phyloP scores from a whole-genome alignment of 768 basidiomycete genomes.

The Holtermannia corniformis region DNA sequence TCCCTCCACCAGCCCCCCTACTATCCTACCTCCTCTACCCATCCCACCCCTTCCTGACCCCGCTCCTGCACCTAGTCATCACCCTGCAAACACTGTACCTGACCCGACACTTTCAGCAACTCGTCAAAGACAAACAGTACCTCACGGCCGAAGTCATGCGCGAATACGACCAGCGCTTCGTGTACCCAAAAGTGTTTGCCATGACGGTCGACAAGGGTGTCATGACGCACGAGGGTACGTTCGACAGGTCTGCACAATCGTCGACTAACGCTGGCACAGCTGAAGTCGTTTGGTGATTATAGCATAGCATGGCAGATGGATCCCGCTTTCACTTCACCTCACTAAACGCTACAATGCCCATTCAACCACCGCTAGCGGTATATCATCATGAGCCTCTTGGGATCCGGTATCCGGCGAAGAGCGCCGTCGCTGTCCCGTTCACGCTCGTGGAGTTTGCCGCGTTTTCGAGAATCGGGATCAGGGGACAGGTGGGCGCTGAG shows the following conservation, averaged over 20 bases:
- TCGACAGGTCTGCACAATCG: too few relatives aligned
- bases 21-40: conserved; percentile 30
- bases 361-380: too few relatives aligned
- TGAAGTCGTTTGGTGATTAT: conserved; percentile 1
- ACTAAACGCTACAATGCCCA: too few relatives aligned
- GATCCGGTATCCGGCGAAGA: conserved; percentile 18
- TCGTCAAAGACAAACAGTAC: conserved; percentile 36
- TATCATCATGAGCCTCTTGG: conserved; percentile 1
- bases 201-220: conserved; percentile 30
- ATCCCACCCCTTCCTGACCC: conserved; percentile 26
- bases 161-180: conserved; percentile 39
- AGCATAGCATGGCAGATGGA: background rate
- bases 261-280: conserved; percentile 3
- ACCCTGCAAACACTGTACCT: conserved; percentile 29
- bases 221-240: conserved; percentile 34
- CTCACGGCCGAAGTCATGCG: conserved; percentile 39
- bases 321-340: background rate
- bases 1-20: conserved; percentile 28
- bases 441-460: background rate
- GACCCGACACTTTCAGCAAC: conserved; percentile 24
- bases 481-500: conserved; percentile 33
- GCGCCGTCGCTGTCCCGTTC: conserved; percentile 3
- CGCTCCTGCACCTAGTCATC: conserved; percentile 21
- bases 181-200: conserved; percentile 35
- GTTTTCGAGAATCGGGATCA: conserved; percentile 32